Evolutionary conservation across 176 grass and related monocot species (phyloP).

Genomic region (Rhipidocladum racemiflorum): DNA sequence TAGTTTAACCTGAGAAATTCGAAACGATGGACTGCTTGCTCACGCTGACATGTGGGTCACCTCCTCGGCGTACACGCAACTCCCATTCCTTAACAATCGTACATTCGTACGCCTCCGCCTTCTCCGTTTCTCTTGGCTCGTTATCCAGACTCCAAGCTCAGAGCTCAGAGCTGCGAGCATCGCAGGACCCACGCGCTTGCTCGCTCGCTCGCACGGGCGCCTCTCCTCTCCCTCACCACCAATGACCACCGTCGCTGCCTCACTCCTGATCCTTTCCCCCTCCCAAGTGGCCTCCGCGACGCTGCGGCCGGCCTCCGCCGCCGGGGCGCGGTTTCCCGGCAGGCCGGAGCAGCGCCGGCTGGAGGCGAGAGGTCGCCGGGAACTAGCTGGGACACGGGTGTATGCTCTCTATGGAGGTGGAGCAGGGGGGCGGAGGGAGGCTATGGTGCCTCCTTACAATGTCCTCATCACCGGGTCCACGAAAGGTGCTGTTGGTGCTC

Average conservation of each 20-base stretch:
- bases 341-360: not conserved
- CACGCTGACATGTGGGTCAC: not conserved
- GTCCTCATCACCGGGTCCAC: conserved; percentile 84
- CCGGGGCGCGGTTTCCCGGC: not conserved
- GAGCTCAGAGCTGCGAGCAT: not conserved
- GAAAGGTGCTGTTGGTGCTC: too few relatives aligned
- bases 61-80: not conserved
- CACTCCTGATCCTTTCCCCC: not conserved
- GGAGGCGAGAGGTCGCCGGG: not conserved
- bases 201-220: not conserved
- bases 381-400: conserved; percentile 1
- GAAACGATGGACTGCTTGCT: not conserved
- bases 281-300: not conserved
- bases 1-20: too few relatives aligned
- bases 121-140: not conserved
- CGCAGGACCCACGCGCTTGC: not conserved
- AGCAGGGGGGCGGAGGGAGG: conserved; percentile 32
- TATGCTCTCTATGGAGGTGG: conserved; percentile 25
- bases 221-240: not conserved
- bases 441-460: conserved; percentile 78
- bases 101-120: not conserved
- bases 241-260: conserved; percentile 30
- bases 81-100: not conserved
- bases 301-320: not conserved
- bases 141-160: conserved; percentile 29